A percentile compares a stretch with the other conserved stretches of the same genome.
These are phyloP conservation scores for Przewalskia tangutica DNA, from an alignment of 257 asterid genomes.

Conservation along the genomic window DNA sequence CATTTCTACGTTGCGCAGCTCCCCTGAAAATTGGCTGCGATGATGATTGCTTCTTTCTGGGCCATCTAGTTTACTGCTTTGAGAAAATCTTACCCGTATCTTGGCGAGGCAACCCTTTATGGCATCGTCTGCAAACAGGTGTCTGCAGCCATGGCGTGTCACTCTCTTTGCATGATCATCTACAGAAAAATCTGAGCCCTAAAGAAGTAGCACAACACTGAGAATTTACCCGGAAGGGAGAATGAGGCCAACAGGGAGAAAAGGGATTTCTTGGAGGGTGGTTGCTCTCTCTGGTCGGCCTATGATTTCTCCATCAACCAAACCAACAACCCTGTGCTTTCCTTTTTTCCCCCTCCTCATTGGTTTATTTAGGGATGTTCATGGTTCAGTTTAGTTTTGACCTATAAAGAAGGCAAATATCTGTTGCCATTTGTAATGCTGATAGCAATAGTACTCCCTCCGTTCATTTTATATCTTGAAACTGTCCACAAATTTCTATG, in stretches of 20 bases:
- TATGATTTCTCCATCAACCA: background rate
- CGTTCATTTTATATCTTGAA: background rate
- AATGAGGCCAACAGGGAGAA: background rate
- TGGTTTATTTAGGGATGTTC: background rate
- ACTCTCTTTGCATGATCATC: background rate
- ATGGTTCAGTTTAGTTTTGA: background rate
- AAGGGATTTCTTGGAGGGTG: background rate
- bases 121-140: background rate
- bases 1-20: background rate
- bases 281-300: background rate
- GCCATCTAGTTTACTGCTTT: background rate
- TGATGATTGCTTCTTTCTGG: constrained; percentile 3
- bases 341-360: background rate
- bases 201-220: background rate
- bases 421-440: background rate
- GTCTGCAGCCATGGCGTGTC: background rate
- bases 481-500: background rate
- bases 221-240: background rate
- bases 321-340: background rate
- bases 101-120: constrained; percentile 15
- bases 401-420: background rate
- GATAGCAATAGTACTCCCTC: background rate
- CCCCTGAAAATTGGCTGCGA: constrained; percentile 8
- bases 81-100: constrained; percentile 10
- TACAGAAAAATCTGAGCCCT: background rate